A percentile compares a stretch with the other conserved stretches of the same genome.
phyloP scores from a whole-genome alignment of 805 yeast species.

The Vanderwaltozyma polyspora region DNA sequence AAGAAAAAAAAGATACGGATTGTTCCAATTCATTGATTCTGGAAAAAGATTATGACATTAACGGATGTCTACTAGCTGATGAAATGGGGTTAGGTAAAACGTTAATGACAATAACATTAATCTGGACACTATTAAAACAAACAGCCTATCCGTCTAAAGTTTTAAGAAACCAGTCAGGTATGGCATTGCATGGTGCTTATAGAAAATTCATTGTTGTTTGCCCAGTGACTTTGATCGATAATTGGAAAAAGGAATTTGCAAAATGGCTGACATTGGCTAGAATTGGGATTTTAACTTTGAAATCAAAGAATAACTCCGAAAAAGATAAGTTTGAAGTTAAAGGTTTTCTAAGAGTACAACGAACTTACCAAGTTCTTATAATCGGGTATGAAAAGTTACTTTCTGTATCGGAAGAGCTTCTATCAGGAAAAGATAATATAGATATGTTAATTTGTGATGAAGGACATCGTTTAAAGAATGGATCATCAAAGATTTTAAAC shows the following conservation, averaged over 20 bases:
- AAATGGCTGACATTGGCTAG: conserved; percentile 73
- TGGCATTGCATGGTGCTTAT: conserved; percentile 27
- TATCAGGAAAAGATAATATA: conserved; percentile 29
- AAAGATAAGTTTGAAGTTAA: conserved; percentile 47
- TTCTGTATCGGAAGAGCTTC: conserved; percentile 40
- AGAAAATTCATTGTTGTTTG: conserved; percentile 69
- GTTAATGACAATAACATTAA: conserved; percentile 66
- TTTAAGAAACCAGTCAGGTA: conserved; percentile 28
- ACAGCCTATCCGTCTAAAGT: conserved; percentile 35
- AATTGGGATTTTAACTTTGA: conserved; percentile 55
- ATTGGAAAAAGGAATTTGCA: conserved; percentile 80
- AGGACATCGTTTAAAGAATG: conserved; percentile 81
- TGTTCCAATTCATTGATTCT: conserved; percentile 8
- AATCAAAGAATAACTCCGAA: conserved; percentile 35
- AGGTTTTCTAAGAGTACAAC: conserved; percentile 48
- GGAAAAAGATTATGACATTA: conserved; percentile 20
- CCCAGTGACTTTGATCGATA: conserved; percentile 79
- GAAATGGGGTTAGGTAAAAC: conserved; percentile 97
- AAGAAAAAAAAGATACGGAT: conserved; percentile 20
- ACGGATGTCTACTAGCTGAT: conserved; percentile 84
- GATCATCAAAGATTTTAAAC: conserved; percentile 58
- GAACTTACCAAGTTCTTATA: conserved; percentile 71
- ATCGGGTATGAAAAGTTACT: conserved; percentile 80
- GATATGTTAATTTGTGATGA: conserved; percentile 88
- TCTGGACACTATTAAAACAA: conserved; percentile 75